A percentile compares a stretch with the other conserved stretches of the same genome.
Evolutionary conservation across 2,329 filamentous ascomycete species (phyloP).

Genomic region (Plenodomus tracheiphilus): DNA sequence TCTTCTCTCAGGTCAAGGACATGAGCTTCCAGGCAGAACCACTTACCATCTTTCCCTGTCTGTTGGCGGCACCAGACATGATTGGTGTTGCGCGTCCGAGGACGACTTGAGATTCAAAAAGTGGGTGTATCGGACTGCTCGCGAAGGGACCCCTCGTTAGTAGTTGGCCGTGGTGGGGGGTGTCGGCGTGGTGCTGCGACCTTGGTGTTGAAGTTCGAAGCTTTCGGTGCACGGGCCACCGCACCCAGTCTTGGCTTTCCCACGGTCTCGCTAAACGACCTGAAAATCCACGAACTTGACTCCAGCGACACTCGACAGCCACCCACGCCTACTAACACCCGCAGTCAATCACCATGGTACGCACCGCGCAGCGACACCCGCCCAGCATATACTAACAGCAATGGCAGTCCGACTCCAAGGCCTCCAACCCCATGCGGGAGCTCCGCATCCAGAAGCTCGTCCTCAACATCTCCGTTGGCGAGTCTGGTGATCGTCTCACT

Average conservation of each 20-base stretch:
- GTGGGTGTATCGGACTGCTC: slow-evolving; percentile 2
- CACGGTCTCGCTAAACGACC: slow-evolving; percentile 22
- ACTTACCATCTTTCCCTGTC: slow-evolving; percentile 99
- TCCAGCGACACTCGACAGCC: slow-evolving; percentile 35
- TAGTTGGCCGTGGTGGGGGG: slow-evolving; percentile 22
- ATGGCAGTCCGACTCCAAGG: slow-evolving; percentile 60
- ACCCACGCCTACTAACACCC: slow-evolving; percentile 41
- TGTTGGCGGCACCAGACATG: slow-evolving; percentile 64
- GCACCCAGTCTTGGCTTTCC: slow-evolving; percentile 11
- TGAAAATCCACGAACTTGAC: slow-evolving; percentile 23
- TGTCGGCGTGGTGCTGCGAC: neutral
- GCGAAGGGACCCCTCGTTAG: slow-evolving; percentile 17
- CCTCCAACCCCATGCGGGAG: slow-evolving; percentile 98
- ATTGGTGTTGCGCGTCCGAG: slow-evolving; percentile 45
- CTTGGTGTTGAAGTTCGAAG: slow-evolving; percentile 22
- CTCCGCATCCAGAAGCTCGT: slow-evolving; percentile 99
- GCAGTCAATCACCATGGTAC: slow-evolving; percentile 47
- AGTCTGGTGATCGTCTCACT: slow-evolving; percentile 99
- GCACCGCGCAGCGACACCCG: slow-evolving; percentile 8
- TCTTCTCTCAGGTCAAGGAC: slow-evolving; percentile 45
- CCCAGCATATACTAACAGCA: slow-evolving; percentile 26
- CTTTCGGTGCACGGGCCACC: slow-evolving; percentile 15
- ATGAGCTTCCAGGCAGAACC: slow-evolving; percentile 40
- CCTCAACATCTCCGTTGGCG: slow-evolving; percentile 99
- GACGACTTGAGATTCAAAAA: slow-evolving; percentile 41